Percentiles rank a stretch among this genome's conserved stretches.
phyloP scores from a whole-genome alignment of 441 rosid genomes.

The Dalechampia spathulata region DNA sequence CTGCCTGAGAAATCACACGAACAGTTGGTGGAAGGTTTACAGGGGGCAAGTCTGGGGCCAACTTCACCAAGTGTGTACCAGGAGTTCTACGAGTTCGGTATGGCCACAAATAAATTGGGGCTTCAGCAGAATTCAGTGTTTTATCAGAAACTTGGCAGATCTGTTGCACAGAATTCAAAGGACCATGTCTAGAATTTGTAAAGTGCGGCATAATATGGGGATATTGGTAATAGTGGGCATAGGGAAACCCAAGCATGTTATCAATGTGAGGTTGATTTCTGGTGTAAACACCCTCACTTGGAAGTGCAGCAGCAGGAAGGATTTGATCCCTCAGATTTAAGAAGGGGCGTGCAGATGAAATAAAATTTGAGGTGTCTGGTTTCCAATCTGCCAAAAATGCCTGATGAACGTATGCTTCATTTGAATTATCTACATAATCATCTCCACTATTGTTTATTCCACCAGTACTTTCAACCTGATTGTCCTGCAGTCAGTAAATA shows the following conservation, averaged over 20 bases:
- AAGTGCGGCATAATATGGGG: constrained; percentile 19
- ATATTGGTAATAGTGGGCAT: constrained; percentile 22
- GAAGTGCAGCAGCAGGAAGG: constrained; percentile 18
- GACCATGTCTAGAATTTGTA: constrained; percentile 18
- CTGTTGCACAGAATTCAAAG: constrained; percentile 20
- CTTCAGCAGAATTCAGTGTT: constrained; percentile 26
- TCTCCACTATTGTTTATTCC: constrained; percentile 53
- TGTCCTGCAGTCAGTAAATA: constrained; percentile 37
- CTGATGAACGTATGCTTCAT: constrained; percentile 74
- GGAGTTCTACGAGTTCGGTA: constrained; percentile 37
- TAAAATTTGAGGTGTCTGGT: constrained; percentile 38
- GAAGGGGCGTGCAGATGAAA: constrained; percentile 27
- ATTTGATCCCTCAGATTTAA: constrained; percentile 28
- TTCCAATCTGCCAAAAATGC: constrained; percentile 87
- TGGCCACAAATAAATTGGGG: constrained; percentile 39
- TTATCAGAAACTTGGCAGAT: constrained; percentile 24
- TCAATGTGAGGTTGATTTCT: constrained; percentile 31
- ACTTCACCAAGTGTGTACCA: constrained; percentile 60
- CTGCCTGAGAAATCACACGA: constrained; percentile 73
- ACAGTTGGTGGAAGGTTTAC: constrained; percentile 93
- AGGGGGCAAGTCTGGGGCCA: constrained; percentile 92
- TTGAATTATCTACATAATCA: constrained; percentile 46
- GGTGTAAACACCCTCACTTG: constrained; percentile 19
- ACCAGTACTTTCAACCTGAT: constrained; percentile 36
- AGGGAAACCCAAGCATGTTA: constrained; percentile 28